Conservation (phyloP, 169 alveolate genomes). For the Plasmodium cynomolgi region DNA sequence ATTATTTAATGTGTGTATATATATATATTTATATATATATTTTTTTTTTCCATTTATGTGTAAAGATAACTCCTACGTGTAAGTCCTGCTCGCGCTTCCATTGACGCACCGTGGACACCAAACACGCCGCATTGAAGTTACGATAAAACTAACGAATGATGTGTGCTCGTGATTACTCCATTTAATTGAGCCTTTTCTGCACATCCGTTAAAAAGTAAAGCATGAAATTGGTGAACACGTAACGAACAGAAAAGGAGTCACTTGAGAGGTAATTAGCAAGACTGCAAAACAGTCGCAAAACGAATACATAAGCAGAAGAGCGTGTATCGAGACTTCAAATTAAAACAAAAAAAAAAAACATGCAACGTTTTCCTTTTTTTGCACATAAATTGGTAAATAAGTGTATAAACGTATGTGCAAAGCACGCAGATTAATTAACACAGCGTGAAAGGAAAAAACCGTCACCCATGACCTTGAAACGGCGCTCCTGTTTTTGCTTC, state of each 20-base stretch:
- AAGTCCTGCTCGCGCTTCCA: neutral
- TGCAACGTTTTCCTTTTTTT: neutral
- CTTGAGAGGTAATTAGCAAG: neutral
- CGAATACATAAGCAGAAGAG: neutral
- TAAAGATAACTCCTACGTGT: neutral
- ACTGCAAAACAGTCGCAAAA: neutral
- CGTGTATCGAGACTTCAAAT: neutral
- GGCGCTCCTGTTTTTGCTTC: neutral
- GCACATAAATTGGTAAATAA: neutral
- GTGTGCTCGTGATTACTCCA: neutral
- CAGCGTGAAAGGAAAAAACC: neutral
- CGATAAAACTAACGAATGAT: neutral
- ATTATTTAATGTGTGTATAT: neutral
- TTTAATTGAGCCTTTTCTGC: neutral
- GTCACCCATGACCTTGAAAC: neutral
- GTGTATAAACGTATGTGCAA: neutral
- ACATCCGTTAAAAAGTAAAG: neutral
- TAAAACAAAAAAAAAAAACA: neutral
- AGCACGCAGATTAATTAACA: neutral
- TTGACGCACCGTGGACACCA: neutral
- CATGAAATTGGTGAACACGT: neutral
- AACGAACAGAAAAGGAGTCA: neutral
- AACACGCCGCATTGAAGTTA: neutral
- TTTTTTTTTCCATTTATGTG: neutral
- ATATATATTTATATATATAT: neutral